Evolutionary conservation across 2,329 filamentous ascomycete genomes (phyloP), one percentile per base, ranked within the genome.

Genomic region (Aspergillus tanneri): DNA sequence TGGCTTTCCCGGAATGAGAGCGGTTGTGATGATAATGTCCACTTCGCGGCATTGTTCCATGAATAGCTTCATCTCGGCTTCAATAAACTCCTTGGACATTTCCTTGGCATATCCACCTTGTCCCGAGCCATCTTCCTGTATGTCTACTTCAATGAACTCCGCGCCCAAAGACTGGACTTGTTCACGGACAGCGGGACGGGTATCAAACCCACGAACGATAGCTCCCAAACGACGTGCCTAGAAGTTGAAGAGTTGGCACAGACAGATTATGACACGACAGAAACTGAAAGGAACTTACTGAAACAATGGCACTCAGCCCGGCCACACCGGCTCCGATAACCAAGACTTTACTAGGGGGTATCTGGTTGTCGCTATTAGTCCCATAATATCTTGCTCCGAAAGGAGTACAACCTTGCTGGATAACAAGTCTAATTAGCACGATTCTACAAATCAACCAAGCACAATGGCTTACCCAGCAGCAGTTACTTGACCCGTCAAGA

Each of bases 21-120:
- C 90, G 1, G 90, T 96, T 1, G 90, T 95, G 64, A 96, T 87
- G 52, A 96, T 87, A 54, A 96, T 95, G 68, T 96, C 90, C 43
- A 95, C 89, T 30, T 96, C 90, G 50, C 82, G 81, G 52, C 87
- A 88, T 67, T 95, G 90, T 58, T 93, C 87, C 65, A 88, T 84
- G 71, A 96, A 96, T 0, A 96, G 78, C 67, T 88, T 91, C 89
- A 95, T 95, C 68, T 96, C 89, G 5, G 90, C 90, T 52, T 90
- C 88, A 66, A 93, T 90, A 62, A 95, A 96, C 57, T 92, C 90
- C 62, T 92, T 90, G 46, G 88, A 93, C 90, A 95, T 95, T 64
- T 91, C 88, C 64, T 95, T 95, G 44, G 88, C 89, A 62, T 96
- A 96, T 12, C 90, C 90, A 22, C 90, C 90, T 7, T 87, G 84